Percentiles rank a stretch among this genome's conserved stretches.
phyloP scores from a whole-genome alignment of 768 basidiomycete genomes.

The Mycena belliarum region DNA sequence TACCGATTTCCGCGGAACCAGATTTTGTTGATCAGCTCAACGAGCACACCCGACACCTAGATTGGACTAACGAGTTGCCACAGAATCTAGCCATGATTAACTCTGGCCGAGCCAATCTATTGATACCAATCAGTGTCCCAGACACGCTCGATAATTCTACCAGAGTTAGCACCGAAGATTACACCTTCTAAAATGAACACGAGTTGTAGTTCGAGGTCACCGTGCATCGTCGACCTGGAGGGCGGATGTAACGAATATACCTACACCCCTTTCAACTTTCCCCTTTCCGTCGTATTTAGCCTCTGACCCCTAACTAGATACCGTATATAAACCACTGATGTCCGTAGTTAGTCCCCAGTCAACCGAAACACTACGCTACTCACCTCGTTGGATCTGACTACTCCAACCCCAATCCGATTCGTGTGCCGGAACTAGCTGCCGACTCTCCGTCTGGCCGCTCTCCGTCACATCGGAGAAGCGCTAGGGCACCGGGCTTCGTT shows the following conservation, averaged over 20 bases:
- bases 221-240: constrained; percentile 1
- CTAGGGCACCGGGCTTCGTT: no score
- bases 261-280: no score
- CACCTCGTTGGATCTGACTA: background rate
- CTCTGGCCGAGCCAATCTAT: no score
- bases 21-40: no score
- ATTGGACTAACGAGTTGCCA: no score
- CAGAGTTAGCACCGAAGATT: no score
- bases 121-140: no score
- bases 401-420: background rate
- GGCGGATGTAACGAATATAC: background rate
- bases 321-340: background rate
- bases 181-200: no score
- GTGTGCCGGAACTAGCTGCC: background rate
- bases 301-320: background rate
- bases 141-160: background rate
- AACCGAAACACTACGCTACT: background rate
- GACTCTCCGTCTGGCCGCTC: no score
- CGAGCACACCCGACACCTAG: no score
- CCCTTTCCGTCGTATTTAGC: no score
- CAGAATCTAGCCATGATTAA: background rate
- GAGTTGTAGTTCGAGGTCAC: background rate
- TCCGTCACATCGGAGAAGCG: no score
- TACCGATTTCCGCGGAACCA: background rate
- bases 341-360: background rate